Evolutionary conservation across 441 rosid species (phyloP), one percentile per base, ranked within the genome.

Genomic region (Corymbia citriodora): DNA sequence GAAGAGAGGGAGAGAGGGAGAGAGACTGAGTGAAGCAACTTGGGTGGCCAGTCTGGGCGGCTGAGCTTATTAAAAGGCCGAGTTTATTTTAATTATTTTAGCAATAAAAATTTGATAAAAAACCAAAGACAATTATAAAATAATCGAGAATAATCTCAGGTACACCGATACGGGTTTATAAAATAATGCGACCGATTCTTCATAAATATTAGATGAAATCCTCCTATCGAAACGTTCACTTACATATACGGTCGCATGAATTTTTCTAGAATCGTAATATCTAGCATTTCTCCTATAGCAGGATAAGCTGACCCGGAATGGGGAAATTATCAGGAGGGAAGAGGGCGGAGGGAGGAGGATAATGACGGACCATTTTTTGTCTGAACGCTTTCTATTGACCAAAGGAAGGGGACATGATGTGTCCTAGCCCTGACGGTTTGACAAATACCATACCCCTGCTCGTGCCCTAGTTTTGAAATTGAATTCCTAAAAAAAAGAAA

Each of bases 1-100:
- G 91, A 89, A 19, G 90, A 9, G 86, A 63, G 92, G 91, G 89
- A 89, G 90, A 89, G 90, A 92, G 87, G 87, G 63, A 23, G 65
- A 25, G 65, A 59, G 65, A 25, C 4, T 59, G 65, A 59, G n/a
- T 54, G 88, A 92, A 89, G 93, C 93, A 93, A 93, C 92, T 92
- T 96, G 96, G 97, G 94, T 96, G 97, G 97, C 94, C 93, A 90
- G 93, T 93, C 95, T 92, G 97, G 97, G 97, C 95, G 95, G 97
- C 95, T 92, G 94, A 88, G 92, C 91, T 94, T 93, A 95, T 96
- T 94, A 94, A 96, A 94, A 93, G 90, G 89, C 65, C 61, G 36
- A 21, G 72, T 8, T 48, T 72, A 70, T 83, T 48, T 86, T 87
- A 87, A 49, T 90, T 91, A 87, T 91, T 89, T 87, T 90, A 61